A percentile compares a stretch with the other conserved stretches of the same genome.
These are phyloP conservation scores for Starmerella geochares DNA, from an alignment of 805 yeast genomes.

Conservation along the genomic window DNA sequence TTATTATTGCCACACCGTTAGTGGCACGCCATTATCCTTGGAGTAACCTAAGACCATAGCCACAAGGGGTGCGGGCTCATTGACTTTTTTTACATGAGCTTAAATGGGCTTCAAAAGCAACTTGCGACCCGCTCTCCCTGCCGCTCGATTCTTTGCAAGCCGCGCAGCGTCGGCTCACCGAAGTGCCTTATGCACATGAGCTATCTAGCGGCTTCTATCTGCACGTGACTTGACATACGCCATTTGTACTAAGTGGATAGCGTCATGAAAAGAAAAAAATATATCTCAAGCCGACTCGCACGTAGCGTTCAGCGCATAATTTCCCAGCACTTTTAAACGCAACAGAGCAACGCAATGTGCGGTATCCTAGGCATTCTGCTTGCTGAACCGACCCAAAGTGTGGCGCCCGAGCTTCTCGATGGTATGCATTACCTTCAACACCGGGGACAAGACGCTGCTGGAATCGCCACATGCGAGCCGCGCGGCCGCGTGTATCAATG, in stretches of 20 bases:
- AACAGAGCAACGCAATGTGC: constrained; percentile 52
- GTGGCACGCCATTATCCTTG: too few species aligned
- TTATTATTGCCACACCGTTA: too few species aligned
- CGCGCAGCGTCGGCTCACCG: background rate
- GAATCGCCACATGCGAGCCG: constrained; percentile 89
- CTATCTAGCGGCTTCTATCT: constrained; percentile 5
- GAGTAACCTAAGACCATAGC: too few species aligned
- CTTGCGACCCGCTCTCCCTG: too few species aligned
- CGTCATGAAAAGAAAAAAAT: background rate
- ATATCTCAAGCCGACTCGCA: background rate
- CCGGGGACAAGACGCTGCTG: constrained; percentile 99
- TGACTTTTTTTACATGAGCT: too few species aligned
- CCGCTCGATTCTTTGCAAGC: background rate
- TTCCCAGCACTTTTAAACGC: background rate
- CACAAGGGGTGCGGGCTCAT: too few species aligned
- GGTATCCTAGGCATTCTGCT: constrained; percentile 84
- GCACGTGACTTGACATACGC: background rate
- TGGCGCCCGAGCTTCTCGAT: constrained; percentile 84
- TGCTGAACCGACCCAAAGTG: constrained; percentile 60
- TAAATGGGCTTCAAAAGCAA: too few species aligned
- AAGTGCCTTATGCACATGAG: background rate
- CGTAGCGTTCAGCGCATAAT: background rate
- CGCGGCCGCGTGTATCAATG: constrained; percentile 93
- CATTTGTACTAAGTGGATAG: background rate
- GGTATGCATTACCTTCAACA: constrained; percentile 90